Evolutionary conservation across 768 basidiomycete species (phyloP).

Genomic region (Daedalea quercina): DNA sequence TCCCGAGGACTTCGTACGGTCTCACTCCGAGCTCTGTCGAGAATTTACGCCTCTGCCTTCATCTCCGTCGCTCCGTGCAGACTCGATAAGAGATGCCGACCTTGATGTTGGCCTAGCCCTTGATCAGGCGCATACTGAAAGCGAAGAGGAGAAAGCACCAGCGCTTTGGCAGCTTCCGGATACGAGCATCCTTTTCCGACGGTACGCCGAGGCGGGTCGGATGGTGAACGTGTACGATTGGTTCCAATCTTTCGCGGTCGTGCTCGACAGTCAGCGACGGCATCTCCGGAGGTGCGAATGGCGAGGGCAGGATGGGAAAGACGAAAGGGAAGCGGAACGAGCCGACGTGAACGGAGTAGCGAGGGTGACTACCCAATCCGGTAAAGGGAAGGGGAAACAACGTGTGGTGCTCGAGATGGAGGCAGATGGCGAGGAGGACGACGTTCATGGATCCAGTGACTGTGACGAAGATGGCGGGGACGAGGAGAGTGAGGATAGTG

Average conservation of each 20-base stretch:
- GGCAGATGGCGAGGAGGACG: background rate
- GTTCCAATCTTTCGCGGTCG: constrained; percentile 71
- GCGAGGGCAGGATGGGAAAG: background rate
- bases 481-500: constrained; percentile 13
- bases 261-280: constrained; percentile 51
- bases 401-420: constrained; percentile 2
- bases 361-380: background rate
- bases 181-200: constrained; percentile 65
- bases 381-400: background rate
- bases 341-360: background rate
- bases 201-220: constrained; percentile 74
- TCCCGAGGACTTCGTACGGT: constrained; percentile 42
- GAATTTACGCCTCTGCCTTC: background rate
- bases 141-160: constrained; percentile 3
- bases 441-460: constrained; percentile 7
- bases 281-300: constrained; percentile 10
- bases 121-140: background rate
- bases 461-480: constrained; percentile 26
- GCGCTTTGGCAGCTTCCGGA: constrained; percentile 58
- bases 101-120: no score
- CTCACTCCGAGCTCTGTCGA: constrained; percentile 7
- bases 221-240: constrained; percentile 87
- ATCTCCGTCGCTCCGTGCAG: background rate
- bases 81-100: background rate
- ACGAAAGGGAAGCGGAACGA: constrained; percentile 14